A percentile compares a stretch with the other conserved stretches of the same genome.
Conservation (phyloP, 1,284 basidiomycete species). For the Moesziomyces parantarcticus region DNA sequence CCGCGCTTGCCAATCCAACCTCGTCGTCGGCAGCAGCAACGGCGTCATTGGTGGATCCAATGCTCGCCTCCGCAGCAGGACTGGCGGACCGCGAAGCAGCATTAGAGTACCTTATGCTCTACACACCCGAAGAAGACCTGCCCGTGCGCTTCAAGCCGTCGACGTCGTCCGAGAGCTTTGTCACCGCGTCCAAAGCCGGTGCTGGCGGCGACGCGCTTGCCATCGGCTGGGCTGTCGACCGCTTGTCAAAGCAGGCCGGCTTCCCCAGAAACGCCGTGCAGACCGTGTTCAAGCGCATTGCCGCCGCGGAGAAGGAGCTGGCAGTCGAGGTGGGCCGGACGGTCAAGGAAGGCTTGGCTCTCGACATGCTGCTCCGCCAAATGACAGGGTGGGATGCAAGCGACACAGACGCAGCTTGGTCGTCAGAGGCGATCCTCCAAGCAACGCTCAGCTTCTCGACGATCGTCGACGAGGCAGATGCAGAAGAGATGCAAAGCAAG, state of each 20-base stretch:
- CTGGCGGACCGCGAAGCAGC: conserved; percentile 73
- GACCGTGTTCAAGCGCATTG: conserved; percentile 69
- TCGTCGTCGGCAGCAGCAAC: conserved; percentile 3
- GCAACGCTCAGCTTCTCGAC: conserved; percentile 12
- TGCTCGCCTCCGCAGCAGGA: conserved; percentile 53
- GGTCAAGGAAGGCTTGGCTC: conserved; percentile 38
- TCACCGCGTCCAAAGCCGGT: conserved; percentile 72
- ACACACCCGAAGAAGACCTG: conserved; percentile 81
- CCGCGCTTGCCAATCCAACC: conserved; percentile 26
- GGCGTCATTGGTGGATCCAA: conserved; percentile 39
- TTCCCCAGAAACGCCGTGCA: conserved; percentile 81
- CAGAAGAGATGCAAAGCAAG: conserved; percentile 64
- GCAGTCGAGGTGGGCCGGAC: conserved; percentile 12
- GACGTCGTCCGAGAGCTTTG: conserved; percentile 76
- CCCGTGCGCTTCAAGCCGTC: conserved; percentile 71
- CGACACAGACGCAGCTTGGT: conserved; percentile 17
- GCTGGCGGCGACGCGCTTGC: conserved; percentile 74
- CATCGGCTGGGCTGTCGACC: conserved; percentile 83
- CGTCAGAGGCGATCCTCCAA: conserved; percentile 25
- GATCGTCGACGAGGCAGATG: conserved; percentile 15
- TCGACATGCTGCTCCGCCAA: conserved; percentile 51
- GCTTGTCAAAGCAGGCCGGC: conserved; percentile 83
- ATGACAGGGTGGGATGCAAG: conserved; percentile 34
- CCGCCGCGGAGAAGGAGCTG: conserved; percentile 10
- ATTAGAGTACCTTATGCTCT: conserved; percentile 80